A percentile compares a stretch with the other conserved stretches of the same genome.
phyloP scores from a whole-genome alignment of 495 filamentous ascomycete genomes.

The Annulohypoxylon moriforme region DNA sequence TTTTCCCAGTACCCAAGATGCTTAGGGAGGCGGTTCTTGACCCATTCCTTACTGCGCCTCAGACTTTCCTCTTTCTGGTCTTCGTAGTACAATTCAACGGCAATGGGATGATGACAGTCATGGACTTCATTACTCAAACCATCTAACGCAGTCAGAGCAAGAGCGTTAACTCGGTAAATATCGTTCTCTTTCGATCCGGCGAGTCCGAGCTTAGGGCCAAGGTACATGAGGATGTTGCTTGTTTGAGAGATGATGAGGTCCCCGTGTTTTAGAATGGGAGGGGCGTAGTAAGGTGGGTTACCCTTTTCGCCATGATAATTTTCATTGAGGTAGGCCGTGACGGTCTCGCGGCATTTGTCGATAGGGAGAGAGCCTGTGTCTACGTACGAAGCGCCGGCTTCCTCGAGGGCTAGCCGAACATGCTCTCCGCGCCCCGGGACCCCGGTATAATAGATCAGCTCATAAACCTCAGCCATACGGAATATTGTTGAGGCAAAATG shows the following conservation, averaged over 20 bases:
- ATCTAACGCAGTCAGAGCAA: conserved; percentile 53
- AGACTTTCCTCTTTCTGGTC: conserved; percentile 65
- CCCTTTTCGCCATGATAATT: conserved; percentile 11
- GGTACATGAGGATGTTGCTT: conserved; percentile 64
- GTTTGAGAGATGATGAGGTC: conserved; percentile 61
- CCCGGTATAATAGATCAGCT: conserved; percentile 65
- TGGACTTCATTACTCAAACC: conserved; percentile 44
- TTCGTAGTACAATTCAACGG: conserved; percentile 52
- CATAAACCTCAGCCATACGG: too few species aligned
- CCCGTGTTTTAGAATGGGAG: conserved; percentile 60
- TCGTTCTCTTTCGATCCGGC: conserved; percentile 39
- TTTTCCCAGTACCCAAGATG: conserved; percentile 65
- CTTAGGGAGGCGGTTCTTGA: conserved; percentile 61
- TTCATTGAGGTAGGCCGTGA: conserved; percentile 10
- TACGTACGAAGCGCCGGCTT: conserved; percentile 41
- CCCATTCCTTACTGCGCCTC: conserved; percentile 57
- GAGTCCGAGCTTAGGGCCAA: conserved; percentile 58
- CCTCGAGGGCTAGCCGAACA: conserved; percentile 67
- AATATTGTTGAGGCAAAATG: too few species aligned
- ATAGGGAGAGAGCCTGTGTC: background rate
- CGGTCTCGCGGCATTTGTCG: conserved; percentile 13
- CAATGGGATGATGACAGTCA: conserved; percentile 59
- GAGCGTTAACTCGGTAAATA: conserved; percentile 53
- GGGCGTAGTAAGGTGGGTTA: conserved; percentile 63
- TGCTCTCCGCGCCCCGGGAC: conserved; percentile 68